Base-by-base conservation (phyloP, 2,329 filamentous ascomycete genomes). In the Cladosporium sp. region DNA sequence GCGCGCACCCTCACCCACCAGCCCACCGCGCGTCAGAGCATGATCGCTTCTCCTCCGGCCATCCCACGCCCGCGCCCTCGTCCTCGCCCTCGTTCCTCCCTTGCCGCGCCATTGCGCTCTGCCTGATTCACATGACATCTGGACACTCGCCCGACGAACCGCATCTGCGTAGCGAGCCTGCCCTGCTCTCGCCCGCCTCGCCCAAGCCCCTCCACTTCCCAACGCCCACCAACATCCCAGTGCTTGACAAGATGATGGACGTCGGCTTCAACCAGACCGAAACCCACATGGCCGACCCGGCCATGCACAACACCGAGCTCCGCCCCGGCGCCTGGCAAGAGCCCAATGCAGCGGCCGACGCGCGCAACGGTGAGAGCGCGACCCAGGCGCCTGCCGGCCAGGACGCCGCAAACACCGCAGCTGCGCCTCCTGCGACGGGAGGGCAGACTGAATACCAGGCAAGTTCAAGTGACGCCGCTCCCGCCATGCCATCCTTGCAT, bases 231-330 rank as follows among this genome's bases (percentile, higher is more conserved):
- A 85, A 82, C 60, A 86, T 87, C 55, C 83, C 84, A 54, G 79
- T 88, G 51, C 74, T 87, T 64, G 78, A 83, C 66, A 83, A 84
- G 66, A 83, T 86, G 72, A 87, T 82, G 79, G 84, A 88, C 70
- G 82, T 83, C 51, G 73, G 79, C 61, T 85, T 86, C 75, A 84
- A 85, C 71, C 82, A 85, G 67, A 82, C 82, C 52, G 76, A 82
- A 50, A 78, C 77, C 57, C 80, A 81, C 67, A 74, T 79, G 74
- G 58, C 49, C 48, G 63, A 65, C 44, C 65, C 65, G 11, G 56
- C 63, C 52, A 63, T 61, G 59, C 66, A 58, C 59, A 60, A 67
- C 52, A 67, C 65, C 14, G 63, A 64, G 52, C 55, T 68, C 5
- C 54, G 65, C n/a, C 60, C 63, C 3, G 62, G 64, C 48, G 59